Evolutionary conservation across 768 basidiomycete species (phyloP).

Genomic region (Punctularia strigosozonata): DNA sequence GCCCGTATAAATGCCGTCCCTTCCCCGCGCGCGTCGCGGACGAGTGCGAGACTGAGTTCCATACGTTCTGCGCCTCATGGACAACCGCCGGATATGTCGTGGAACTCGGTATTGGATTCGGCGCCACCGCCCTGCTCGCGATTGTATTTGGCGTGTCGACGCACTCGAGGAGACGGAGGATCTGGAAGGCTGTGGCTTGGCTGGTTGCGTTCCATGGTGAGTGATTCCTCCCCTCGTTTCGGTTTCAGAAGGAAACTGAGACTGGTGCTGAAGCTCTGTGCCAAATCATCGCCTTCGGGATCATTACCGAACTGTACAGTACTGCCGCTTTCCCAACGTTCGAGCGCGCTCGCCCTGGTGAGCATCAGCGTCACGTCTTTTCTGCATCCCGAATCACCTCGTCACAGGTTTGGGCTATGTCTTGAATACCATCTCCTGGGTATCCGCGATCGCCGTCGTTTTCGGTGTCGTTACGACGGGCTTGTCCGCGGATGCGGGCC

Average conservation of each 20-base stretch:
- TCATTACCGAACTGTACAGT: constrained; percentile 52
- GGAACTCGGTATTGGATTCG: constrained; percentile 57
- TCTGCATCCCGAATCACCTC: not conserved
- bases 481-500: constrained; percentile 44
- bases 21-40: constrained; percentile 48
- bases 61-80: constrained; percentile 55
- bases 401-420: constrained; percentile 46
- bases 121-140: constrained; percentile 40
- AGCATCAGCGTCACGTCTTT: constrained; percentile 7
- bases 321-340: constrained; percentile 36
- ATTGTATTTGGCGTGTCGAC: constrained; percentile 63
- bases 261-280: constrained; percentile 30
- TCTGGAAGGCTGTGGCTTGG: constrained; percentile 65
- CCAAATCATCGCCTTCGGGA: constrained; percentile 47
- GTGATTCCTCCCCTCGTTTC: constrained; percentile 5
- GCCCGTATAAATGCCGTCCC: constrained; percentile 46
- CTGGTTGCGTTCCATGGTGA: constrained; percentile 52
- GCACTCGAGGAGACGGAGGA: constrained; percentile 57
- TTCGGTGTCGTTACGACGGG: constrained; percentile 51
- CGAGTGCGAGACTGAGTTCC: constrained; percentile 39
- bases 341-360: constrained; percentile 49
- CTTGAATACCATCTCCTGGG: constrained; percentile 51
- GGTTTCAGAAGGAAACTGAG: not conserved
- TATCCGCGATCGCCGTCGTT: constrained; percentile 37
- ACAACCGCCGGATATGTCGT: constrained; percentile 55